Evolutionary conservation across 2,329 filamentous ascomycete genomes (phyloP).

Genomic region (Epichloe festucae): DNA sequence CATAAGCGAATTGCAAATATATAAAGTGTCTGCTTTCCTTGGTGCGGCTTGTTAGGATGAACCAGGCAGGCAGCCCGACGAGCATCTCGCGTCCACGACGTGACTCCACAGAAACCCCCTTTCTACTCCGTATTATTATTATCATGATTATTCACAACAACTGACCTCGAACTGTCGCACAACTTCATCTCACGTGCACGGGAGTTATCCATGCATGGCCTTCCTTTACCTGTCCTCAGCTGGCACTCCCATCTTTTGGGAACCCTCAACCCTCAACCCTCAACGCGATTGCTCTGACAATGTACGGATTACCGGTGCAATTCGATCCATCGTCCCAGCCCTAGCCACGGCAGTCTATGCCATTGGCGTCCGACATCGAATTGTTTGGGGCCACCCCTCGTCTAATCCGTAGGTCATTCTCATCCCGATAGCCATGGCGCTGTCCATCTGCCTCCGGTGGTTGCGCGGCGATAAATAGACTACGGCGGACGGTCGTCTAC

Average conservation of each 20-base stretch:
- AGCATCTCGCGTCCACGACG: too few relatives aligned
- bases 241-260: conserved; percentile 54
- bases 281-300: conserved; percentile 44
- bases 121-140: too few relatives aligned
- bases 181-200: too few relatives aligned
- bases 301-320: conserved; percentile 32
- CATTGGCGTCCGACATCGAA: conserved; percentile 46
- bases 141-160: too few relatives aligned
- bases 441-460: conserved; percentile 13
- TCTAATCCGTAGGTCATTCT: conserved; percentile 18
- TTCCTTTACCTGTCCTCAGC: conserved; percentile 53
- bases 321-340: conserved; percentile 54
- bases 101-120: too few relatives aligned
- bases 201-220: too few relatives aligned
- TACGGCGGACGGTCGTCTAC: background rate
- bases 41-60: too few relatives aligned
- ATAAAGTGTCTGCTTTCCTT: too few relatives aligned
- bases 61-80: too few relatives aligned
- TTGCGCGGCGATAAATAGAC: conserved; percentile 11
- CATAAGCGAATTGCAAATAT: too few relatives aligned
- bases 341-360: conserved; percentile 57
- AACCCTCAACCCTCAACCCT: conserved; percentile 39
- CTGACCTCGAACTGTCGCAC: too few relatives aligned
- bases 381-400: conserved; percentile 44
- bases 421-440: conserved; percentile 17